Evolutionary conservation across 1,284 basidiomycete genomes (phyloP).

Genomic region (Cronartium ribicola): DNA sequence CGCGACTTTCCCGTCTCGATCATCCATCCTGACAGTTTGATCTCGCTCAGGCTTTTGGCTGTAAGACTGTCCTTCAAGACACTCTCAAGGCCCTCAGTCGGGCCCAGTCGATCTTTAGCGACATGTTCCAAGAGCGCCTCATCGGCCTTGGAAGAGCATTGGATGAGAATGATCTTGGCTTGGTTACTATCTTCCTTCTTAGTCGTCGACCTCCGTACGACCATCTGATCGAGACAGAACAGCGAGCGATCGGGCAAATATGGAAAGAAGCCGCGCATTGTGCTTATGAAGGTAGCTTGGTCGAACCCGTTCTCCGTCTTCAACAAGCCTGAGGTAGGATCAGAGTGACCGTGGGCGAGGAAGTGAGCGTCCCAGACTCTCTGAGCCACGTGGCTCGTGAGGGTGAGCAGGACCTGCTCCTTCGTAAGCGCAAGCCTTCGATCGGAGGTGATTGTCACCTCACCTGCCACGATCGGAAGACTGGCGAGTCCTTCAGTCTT

Average conservation of each 20-base stretch:
- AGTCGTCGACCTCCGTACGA: slow-evolving; percentile 8
- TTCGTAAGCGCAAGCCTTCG: slow-evolving; percentile 43
- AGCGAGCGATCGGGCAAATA: slow-evolving; percentile 20
- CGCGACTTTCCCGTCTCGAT: slow-evolving; percentile 15
- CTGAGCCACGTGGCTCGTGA: slow-evolving; percentile 44
- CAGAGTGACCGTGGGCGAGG: slow-evolving; percentile 15
- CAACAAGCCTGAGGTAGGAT: slow-evolving; percentile 22
- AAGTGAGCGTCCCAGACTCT: slow-evolving; percentile 43
- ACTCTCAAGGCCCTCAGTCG: background rate
- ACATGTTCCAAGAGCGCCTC: slow-evolving; percentile 6
- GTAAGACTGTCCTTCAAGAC: slow-evolving; percentile 18
- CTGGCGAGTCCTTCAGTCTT: background rate
- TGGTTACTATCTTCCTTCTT: background rate
- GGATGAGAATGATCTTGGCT: slow-evolving; percentile 27
- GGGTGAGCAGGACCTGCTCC: slow-evolving; percentile 47
- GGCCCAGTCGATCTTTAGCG: background rate
- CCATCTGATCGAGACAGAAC: slow-evolving; percentile 36
- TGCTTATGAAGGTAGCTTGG: slow-evolving; percentile 27
- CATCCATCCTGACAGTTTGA: slow-evolving; percentile 31
- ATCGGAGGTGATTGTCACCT: slow-evolving; percentile 11
- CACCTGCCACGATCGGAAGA: slow-evolving; percentile 18
- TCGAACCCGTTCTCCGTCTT: slow-evolving; percentile 36
- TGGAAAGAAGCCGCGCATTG: slow-evolving; percentile 28
- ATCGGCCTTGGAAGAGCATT: slow-evolving; percentile 16
- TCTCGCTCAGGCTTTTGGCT: slow-evolving; percentile 13